Evolutionary conservation across 1,139 yeast species (phyloP).

Genomic region (Maudiozyma humilis): DNA sequence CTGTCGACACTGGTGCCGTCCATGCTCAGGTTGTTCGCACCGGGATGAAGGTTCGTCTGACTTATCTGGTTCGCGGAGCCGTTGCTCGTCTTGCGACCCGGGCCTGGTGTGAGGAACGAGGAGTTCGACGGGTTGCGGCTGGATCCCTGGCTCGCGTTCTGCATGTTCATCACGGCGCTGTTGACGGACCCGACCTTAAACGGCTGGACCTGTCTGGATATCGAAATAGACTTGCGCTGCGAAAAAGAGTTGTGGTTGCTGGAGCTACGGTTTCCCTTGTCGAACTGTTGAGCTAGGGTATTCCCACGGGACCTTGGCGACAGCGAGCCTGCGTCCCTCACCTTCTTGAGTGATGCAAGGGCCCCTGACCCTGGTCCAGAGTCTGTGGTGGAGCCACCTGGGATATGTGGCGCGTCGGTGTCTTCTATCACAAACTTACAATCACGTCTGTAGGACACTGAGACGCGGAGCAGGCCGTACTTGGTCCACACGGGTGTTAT

Average conservation of each 20-base stretch:
- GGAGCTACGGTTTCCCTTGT: slow-evolving; percentile 4
- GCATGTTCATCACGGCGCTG: slow-evolving; percentile 34
- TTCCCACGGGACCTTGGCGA: slow-evolving; percentile 24
- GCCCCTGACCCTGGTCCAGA: too few species aligned
- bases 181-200: slow-evolving; percentile 57
- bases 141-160: slow-evolving; percentile 22
- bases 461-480: slow-evolving; percentile 60
- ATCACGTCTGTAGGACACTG: slow-evolving; percentile 73
- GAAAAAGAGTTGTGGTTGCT: slow-evolving; percentile 11
- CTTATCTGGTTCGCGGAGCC: slow-evolving; percentile 26
- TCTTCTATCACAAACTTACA: slow-evolving; percentile 60
- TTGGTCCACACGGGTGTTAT: slow-evolving; percentile 68
- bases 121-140: slow-evolving; percentile 35
- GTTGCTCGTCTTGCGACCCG: slow-evolving; percentile 30
- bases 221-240: slow-evolving; percentile 19
- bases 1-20: slow-evolving; percentile 33
- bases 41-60: slow-evolving; percentile 2
- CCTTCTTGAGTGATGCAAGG: too few species aligned
- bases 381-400: too few species aligned
- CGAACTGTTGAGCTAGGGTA: slow-evolving; percentile 13
- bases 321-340: slow-evolving; percentile 25
- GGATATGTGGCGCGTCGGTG: slow-evolving; percentile 19
- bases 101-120: slow-evolving; percentile 31
- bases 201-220: slow-evolving; percentile 40
- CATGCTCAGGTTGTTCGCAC: slow-evolving; percentile 12